Conservation (phyloP, 148 eudicot species). For the Silene latifolia region DNA sequence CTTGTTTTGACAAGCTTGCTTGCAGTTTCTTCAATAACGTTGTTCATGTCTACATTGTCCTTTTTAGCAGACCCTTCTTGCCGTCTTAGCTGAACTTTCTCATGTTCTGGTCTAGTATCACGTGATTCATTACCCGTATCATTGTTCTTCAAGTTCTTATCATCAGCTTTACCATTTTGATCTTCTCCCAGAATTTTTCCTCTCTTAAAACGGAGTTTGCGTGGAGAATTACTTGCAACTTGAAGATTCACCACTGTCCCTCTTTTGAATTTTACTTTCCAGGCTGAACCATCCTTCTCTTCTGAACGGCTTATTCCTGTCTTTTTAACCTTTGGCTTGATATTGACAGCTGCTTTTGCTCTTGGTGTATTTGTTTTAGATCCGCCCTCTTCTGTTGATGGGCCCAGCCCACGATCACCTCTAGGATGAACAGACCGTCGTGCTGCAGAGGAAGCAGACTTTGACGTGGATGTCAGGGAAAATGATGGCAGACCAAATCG, state of each 20-base stretch:
- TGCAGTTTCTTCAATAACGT: slow-evolving; percentile 78
- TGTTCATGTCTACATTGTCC: slow-evolving; percentile 42
- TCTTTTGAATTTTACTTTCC: slow-evolving; percentile 49
- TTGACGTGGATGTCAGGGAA: slow-evolving; percentile 12
- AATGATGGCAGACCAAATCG: slow-evolving; percentile 17
- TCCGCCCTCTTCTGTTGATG: slow-evolving; percentile 21
- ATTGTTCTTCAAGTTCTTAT: slow-evolving; percentile 33
- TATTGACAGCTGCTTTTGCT: slow-evolving; percentile 27
- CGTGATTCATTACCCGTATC: slow-evolving; percentile 21
- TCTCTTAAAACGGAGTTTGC: slow-evolving; percentile 41
- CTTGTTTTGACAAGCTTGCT: slow-evolving; percentile 57
- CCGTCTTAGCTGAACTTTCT: slow-evolving; percentile 48
- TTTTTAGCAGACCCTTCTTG: slow-evolving; percentile 43
- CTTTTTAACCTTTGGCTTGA: slow-evolving; percentile 27
- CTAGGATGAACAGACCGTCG: slow-evolving; percentile 17
- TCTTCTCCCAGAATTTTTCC: slow-evolving; percentile 33
- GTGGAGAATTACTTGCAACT: slow-evolving; percentile 37
- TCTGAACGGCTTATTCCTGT: slow-evolving; percentile 25
- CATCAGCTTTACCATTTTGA: slow-evolving; percentile 28
- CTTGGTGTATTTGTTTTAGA: slow-evolving; percentile 24
- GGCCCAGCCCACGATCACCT: slow-evolving; percentile 18
- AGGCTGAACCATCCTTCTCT: slow-evolving; percentile 33
- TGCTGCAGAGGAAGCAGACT: slow-evolving; percentile 2
- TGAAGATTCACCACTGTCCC: slow-evolving; percentile 49
- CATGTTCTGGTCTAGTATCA: slow-evolving; percentile 25